Evolutionary conservation across 768 basidiomycete genomes (phyloP).

Genomic region (Podaxis carcinomalis): DNA sequence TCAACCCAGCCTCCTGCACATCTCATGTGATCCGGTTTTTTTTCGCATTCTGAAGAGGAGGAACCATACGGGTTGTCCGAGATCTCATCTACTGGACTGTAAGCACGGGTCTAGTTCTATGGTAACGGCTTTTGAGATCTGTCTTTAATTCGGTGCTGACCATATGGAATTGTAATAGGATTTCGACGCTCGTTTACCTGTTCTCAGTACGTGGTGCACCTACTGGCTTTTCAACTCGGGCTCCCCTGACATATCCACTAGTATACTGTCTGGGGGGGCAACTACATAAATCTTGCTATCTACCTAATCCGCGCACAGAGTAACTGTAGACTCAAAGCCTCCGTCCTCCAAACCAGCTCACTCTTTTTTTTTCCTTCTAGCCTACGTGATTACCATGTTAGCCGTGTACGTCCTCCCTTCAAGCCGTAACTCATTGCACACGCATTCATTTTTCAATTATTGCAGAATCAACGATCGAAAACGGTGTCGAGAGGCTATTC

Average conservation of each 20-base stretch:
- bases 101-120: constrained; percentile 1
- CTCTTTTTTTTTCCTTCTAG: background rate
- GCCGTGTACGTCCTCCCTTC: background rate
- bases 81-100: constrained; percentile 1
- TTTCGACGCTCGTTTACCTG: background rate
- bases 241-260: background rate
- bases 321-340: background rate
- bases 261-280: background rate
- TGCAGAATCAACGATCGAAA: background rate
- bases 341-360: background rate
- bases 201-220: background rate
- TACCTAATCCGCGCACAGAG: background rate
- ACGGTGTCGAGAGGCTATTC: background rate
- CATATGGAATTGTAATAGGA: background rate
- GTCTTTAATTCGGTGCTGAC: background rate
- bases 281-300: background rate
- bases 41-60: background rate
- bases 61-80: background rate
- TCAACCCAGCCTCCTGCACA: background rate
- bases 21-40: background rate
- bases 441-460: background rate
- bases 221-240: background rate
- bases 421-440: background rate
- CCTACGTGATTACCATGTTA: background rate
- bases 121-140: background rate